A percentile compares a stretch with the other conserved stretches of the same genome.
Evolutionary conservation across 768 basidiomycete species (phyloP).

Genomic region (Tulasnella sp.): DNA sequence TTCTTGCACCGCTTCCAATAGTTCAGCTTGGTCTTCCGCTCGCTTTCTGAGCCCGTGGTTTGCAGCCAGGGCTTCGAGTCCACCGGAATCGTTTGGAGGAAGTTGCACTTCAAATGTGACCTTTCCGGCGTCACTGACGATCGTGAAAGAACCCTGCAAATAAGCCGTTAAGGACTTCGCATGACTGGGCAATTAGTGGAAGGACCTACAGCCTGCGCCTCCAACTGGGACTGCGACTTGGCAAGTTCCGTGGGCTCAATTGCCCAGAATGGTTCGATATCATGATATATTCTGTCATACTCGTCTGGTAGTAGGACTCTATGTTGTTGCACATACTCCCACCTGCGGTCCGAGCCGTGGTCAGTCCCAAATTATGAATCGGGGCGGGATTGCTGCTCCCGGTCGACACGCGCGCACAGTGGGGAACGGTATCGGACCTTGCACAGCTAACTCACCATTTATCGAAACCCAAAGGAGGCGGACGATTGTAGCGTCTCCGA

Average conservation of each 20-base stretch:
- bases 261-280: conserved; percentile 48
- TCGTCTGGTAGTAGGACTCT: conserved; percentile 53
- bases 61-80: conserved; percentile 30
- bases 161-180: background rate
- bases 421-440: background rate
- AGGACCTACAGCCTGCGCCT: background rate
- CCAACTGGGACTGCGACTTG: background rate
- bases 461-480: conserved; percentile 47
- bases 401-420: background rate
- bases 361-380: too few relatives aligned
- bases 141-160: conserved; percentile 38
- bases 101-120: background rate
- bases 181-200: background rate
- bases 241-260: conserved; percentile 36
- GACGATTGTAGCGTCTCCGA: conserved; percentile 38
- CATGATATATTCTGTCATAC: conserved; percentile 50
- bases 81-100: background rate
- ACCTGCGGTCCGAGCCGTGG: conserved; percentile 37
- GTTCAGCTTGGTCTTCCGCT: conserved; percentile 34
- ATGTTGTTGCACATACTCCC: conserved; percentile 47
- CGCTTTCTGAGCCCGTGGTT: conserved; percentile 33
- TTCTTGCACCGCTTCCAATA: conserved; percentile 44
- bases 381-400: too few relatives aligned
- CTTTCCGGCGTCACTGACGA: conserved; percentile 31
- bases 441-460: conserved; percentile 39